A percentile compares a stretch with the other conserved stretches of the same genome.
phyloP scores from a whole-genome alignment of 106 monocot species.

The Allium cepa region DNA sequence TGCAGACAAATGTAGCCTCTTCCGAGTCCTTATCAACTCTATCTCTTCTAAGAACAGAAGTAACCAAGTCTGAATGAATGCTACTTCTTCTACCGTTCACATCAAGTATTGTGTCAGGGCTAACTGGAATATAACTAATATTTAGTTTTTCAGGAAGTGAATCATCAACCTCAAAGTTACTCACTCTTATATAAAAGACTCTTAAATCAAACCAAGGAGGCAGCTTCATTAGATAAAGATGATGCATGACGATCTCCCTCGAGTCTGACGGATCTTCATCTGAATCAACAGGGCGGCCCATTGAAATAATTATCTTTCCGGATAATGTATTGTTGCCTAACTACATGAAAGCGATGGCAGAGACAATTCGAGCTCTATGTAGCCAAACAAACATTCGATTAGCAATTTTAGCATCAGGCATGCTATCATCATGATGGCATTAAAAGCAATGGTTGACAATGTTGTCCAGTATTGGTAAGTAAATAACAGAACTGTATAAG shows the following conservation, averaged over 20 bases:
- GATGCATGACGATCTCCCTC: constrained; percentile 58
- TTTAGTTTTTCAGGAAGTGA: constrained; percentile 37
- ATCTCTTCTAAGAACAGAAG: constrained; percentile 52
- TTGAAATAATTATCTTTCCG: background rate
- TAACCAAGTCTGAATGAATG: constrained; percentile 25
- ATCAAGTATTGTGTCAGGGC: constrained; percentile 28
- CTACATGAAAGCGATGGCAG: background rate
- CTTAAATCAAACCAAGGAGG: constrained; percentile 24
- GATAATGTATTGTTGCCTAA: background rate
- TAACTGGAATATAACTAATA: constrained; percentile 40
- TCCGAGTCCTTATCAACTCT: constrained; percentile 51
- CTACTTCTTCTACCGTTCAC: constrained; percentile 43
- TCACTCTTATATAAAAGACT: constrained; percentile 78
- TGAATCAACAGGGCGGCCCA: constrained; percentile 1
- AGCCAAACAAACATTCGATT: constrained; percentile 6
- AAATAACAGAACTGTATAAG: no score
- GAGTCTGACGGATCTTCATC: constrained; percentile 19
- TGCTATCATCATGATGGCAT: no score
- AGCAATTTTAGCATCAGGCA: background rate
- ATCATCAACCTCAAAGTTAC: constrained; percentile 38
- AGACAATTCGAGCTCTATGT: background rate
- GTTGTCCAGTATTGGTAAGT: no score
- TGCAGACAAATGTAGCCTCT: constrained; percentile 67
- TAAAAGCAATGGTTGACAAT: no score
- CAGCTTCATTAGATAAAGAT: constrained; percentile 41